phyloP scores from a whole-genome alignment of 2,329 filamentous ascomycete species.

The Diaporthe citrichinensis region DNA sequence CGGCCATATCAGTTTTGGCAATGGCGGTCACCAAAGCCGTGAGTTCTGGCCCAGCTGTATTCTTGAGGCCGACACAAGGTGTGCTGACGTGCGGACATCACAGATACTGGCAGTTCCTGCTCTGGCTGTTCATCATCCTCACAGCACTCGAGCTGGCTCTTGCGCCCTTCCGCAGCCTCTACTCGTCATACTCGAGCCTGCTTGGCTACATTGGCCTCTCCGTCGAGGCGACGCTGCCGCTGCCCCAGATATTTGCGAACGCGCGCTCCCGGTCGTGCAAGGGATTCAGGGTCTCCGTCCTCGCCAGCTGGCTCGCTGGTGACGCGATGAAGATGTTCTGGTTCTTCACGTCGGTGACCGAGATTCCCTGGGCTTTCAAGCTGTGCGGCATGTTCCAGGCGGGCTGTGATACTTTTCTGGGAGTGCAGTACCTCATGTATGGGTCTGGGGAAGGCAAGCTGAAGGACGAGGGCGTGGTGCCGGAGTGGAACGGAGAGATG shows the following conservation, averaged over 20 bases:
- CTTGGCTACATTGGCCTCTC: constrained; percentile 83
- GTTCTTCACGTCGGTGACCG: constrained; percentile 80
- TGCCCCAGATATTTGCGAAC: constrained; percentile 84
- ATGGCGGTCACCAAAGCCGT: constrained; percentile 80
- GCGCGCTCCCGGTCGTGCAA: constrained; percentile 77
- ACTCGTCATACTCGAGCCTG: constrained; percentile 74
- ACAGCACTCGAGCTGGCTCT: constrained; percentile 77
- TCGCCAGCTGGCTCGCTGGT: constrained; percentile 83
- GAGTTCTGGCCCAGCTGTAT: constrained; percentile 48
- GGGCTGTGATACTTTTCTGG: constrained; percentile 80
- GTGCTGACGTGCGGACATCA: constrained; percentile 45
- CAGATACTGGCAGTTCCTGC: constrained; percentile 84
- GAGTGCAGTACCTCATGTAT: constrained; percentile 81
- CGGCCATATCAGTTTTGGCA: constrained; percentile 87
- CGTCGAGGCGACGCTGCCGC: constrained; percentile 84
- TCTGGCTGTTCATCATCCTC: constrained; percentile 75
- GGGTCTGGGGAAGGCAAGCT: constrained; percentile 62
- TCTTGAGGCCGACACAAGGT: neutral
- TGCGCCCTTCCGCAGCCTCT: constrained; percentile 69
- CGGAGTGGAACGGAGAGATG: constrained; percentile 43
- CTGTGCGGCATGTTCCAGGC: constrained; percentile 87
- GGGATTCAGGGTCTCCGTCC: constrained; percentile 82
- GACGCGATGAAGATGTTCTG: constrained; percentile 91
- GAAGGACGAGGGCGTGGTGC: constrained; percentile 49
- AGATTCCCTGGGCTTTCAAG: constrained; percentile 85